phyloP scores from a whole-genome alignment of 116 monocot species.

The Iris pallida region DNA sequence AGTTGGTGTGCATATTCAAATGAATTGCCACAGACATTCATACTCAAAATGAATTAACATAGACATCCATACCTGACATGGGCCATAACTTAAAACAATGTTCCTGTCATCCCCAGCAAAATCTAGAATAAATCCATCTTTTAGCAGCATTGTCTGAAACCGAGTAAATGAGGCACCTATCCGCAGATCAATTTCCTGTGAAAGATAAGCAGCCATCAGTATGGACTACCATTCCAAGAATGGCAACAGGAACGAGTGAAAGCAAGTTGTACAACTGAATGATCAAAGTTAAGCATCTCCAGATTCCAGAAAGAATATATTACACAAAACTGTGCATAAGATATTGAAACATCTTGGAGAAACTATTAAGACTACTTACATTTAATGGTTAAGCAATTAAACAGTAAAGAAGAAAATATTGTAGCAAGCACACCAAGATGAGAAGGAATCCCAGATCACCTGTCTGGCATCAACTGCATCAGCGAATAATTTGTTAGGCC shows the following conservation, averaged over 20 bases:
- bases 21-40: too few relatives aligned
- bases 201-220: constrained; percentile 5
- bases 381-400: background rate
- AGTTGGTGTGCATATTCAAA: too few relatives aligned
- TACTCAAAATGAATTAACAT: background rate
- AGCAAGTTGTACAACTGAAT: background rate
- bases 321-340: background rate
- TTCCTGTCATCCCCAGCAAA: constrained; percentile 55
- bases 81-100: constrained; percentile 89
- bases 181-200: constrained; percentile 93
- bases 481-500: constrained; percentile 80
- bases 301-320: background rate
- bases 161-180: constrained; percentile 98
- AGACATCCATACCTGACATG: constrained; percentile 70
- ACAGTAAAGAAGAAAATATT: background rate
- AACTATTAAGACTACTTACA: background rate
- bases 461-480: constrained; percentile 97
- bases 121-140: constrained; percentile 84
- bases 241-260: background rate
- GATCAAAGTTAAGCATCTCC: too few relatives aligned
- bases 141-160: constrained; percentile 92
- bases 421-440: background rate
- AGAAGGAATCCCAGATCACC: constrained; percentile 29
- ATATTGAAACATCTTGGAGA: too few relatives aligned
- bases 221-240: background rate